Evolutionary conservation across 306 rosid genomes (phyloP).

Genomic region (Glycine soja): DNA sequence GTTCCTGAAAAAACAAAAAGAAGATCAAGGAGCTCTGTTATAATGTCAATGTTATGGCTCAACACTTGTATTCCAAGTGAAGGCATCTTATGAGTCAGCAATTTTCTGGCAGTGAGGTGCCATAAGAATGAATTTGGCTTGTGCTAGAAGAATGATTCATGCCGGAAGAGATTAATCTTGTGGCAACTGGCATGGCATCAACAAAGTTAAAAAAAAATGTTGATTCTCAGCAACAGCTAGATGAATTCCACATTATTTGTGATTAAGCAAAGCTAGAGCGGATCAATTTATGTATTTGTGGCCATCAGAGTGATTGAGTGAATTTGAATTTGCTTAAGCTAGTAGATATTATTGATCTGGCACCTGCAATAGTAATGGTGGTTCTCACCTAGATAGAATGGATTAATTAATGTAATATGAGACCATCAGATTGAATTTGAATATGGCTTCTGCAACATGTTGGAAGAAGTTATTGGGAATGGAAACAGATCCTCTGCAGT

Average conservation of each 20-base stretch:
- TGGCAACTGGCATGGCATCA: not conserved
- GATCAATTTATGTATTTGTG: not conserved
- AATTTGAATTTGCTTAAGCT: not conserved
- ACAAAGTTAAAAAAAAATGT: not conserved
- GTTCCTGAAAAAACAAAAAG: not conserved
- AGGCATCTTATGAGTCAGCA: not conserved
- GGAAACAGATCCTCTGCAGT: not conserved
- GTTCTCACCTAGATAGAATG: not conserved
- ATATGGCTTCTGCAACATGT: not conserved
- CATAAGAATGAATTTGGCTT: not conserved
- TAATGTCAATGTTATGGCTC: not conserved
- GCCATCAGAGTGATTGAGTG: not conserved
- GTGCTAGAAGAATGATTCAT: not conserved
- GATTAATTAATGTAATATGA: not conserved
- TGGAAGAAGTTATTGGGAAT: not conserved
- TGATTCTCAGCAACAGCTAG: conserved; percentile 6
- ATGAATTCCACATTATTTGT: not conserved
- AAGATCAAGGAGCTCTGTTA: not conserved
- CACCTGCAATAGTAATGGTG: not conserved
- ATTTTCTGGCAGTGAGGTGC: too few species aligned
- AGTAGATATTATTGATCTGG: not conserved
- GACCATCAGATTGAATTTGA: not conserved
- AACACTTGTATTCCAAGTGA: conserved; percentile 4
- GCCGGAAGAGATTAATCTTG: not conserved
- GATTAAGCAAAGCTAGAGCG: not conserved